phyloP scores from a whole-genome alignment of 352 stramenopile genomes.

The Phytophthora podocarpi region DNA sequence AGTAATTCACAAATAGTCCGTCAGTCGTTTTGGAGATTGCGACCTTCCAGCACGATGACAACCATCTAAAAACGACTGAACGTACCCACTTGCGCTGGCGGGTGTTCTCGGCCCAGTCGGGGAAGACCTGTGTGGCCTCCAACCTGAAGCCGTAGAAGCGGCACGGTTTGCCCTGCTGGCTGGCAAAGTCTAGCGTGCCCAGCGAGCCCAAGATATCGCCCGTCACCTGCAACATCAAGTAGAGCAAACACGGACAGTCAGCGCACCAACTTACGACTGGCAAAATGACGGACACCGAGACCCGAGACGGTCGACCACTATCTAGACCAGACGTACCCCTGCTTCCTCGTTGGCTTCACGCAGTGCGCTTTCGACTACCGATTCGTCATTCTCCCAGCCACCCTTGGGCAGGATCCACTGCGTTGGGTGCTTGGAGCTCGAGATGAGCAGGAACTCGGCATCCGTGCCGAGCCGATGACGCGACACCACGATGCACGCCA shows the following conservation, averaged over 20 bases:
- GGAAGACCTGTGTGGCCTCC: constrained; percentile 40
- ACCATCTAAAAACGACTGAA: background rate
- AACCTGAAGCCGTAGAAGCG: constrained; percentile 60
- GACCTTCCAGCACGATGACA: background rate
- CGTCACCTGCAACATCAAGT: constrained; percentile 42
- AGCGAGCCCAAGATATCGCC: constrained; percentile 47
- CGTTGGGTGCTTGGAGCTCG: constrained; percentile 82
- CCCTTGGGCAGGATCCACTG: constrained; percentile 98
- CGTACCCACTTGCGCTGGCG: constrained; percentile 62
- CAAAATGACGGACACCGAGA: too few relatives aligned
- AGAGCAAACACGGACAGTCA: background rate
- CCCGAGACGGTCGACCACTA: too few relatives aligned
- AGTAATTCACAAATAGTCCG: background rate
- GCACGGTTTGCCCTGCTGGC: constrained; percentile 49
- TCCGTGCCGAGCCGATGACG: background rate
- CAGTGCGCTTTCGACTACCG: constrained; percentile 87
- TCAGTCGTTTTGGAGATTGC: background rate
- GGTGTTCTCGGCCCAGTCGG: constrained; percentile 62
- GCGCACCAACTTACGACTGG: too few relatives aligned
- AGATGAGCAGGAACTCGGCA: constrained; percentile 81
- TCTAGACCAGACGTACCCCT: constrained; percentile 64
- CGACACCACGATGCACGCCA: constrained; percentile 59
- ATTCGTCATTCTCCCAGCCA: constrained; percentile 96
- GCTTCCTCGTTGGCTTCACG: constrained; percentile 95
- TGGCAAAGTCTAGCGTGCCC: constrained; percentile 54